Evolutionary conservation across 2,329 filamentous ascomycete genomes (phyloP), one percentile per base, ranked within the genome.

Genomic region (Aotearoamyces nothofagi): DNA sequence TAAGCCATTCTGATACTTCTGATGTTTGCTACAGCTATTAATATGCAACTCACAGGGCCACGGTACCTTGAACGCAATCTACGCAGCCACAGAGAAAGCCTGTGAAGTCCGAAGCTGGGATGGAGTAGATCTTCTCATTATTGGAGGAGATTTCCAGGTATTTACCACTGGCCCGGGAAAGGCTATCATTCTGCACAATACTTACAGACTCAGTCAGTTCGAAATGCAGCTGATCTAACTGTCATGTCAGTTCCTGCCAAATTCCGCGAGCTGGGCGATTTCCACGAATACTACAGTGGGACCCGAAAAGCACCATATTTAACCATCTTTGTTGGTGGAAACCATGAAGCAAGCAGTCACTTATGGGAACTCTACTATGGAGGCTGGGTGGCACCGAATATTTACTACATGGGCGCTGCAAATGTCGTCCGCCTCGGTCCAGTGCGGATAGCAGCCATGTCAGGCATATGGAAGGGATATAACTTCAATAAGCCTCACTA

Each of bases 361-460:
- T 60, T 93, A 4, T 90, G 76, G 61, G 90, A 98, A 55, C 67
- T 98, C 0, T 92, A 82, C 57, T 92, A 96, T 49, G 90, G 90
- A 29, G 90, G 90, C 28, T 98, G 90, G 90, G 90, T 83, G 5
- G 87, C 87, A 5, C 84, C 83, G 6, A 92, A 90, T 41, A 96
- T 98, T 38, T 98, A 94, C 61, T 98, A 94, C 55, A 66, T 96
- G 51, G 90, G 90, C 27, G 82, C 84, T 17, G 83, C 90, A 34
- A 94, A 92, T 47, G 76, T 98, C 6, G 51, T 98, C 22, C 75
- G 78, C 11, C 61, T 92, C 17, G 87, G 87, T 0, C 78, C 81
- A 2, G 57, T 98, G 27, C 74, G 90, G 13, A 92, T 98, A 36
- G 81, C 83, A 19, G 87, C 78, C 4, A 61, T 96, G 50, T 90